These are phyloP conservation scores for Umbelopsis sp. DNA, from an alignment of 192 early-diverging fungal genomes.

Conservation along the genomic window DNA sequence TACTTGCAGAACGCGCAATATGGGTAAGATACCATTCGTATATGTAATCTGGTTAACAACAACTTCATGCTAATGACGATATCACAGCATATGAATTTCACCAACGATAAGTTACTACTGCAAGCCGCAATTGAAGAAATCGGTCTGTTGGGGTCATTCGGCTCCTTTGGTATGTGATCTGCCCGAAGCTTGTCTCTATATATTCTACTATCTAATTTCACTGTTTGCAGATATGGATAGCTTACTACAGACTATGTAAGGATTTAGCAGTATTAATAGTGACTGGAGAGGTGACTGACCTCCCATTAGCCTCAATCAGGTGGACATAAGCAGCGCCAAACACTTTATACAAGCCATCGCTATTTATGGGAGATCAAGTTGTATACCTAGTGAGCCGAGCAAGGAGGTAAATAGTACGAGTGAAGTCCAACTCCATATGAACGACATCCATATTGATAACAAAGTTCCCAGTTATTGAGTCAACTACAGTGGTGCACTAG, in stretches of 20 bases:
- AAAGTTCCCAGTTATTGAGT: neutral
- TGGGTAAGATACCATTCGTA: neutral
- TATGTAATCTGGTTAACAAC: neutral
- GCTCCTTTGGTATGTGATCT: neutral
- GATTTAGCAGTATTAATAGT: neutral
- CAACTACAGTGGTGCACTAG: neutral
- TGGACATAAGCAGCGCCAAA: neutral
- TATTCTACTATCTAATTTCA: no score
- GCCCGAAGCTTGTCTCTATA: no score
- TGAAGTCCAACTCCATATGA: neutral
- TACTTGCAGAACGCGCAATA: slow-evolving; percentile 3
- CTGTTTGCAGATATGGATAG: neutral
- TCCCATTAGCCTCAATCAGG: neutral
- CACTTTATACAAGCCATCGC: neutral
- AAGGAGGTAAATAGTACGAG: neutral
- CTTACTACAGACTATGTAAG: neutral
- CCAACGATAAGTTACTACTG: neutral
- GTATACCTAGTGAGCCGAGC: neutral
- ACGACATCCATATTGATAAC: neutral
- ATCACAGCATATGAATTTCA: slow-evolving; percentile 6
- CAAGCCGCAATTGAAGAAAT: slow-evolving; percentile 6
- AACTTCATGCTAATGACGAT: neutral
- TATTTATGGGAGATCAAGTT: slow-evolving; percentile 2
- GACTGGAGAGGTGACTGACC: neutral
- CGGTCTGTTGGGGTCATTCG: neutral